These are phyloP conservation scores for Inosperma sp. DNA, from an alignment of 768 basidiomycete species.

Conservation along the genomic window DNA sequence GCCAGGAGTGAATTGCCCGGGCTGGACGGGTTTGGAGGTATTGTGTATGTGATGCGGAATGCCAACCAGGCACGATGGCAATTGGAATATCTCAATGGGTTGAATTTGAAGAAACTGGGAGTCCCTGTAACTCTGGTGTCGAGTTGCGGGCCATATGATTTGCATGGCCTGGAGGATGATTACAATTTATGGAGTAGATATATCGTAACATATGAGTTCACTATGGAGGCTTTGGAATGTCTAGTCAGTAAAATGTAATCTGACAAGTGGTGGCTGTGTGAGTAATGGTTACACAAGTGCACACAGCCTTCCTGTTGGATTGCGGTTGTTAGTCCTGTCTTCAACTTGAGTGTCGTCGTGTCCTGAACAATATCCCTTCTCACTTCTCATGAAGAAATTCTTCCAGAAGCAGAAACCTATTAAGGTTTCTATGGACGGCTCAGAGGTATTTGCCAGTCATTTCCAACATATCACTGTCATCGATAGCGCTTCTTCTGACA, in stretches of 20 bases:
- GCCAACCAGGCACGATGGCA: slow-evolving; percentile 51
- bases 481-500: not conserved
- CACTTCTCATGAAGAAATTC: slow-evolving; percentile 51
- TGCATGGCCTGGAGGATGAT: slow-evolving; percentile 28
- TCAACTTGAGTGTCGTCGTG: slow-evolving; percentile 4
- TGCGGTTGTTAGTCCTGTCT: slow-evolving; percentile 3
- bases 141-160: slow-evolving; percentile 66
- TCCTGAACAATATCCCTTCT: not conserved
- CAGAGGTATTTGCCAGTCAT: slow-evolving; percentile 24
- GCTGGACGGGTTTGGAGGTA: slow-evolving; percentile 19
- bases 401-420: slow-evolving; percentile 40
- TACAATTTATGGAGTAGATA: slow-evolving; percentile 31
- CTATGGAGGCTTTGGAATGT: slow-evolving; percentile 44
- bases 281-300: slow-evolving; percentile 5
- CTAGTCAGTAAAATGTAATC: slow-evolving; percentile 44
- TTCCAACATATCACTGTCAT: not conserved
- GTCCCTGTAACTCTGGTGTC: slow-evolving; percentile 46
- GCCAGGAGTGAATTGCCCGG: slow-evolving; percentile 8
- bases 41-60: slow-evolving; percentile 57
- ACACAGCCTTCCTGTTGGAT: slow-evolving; percentile 15
- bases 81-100: slow-evolving; percentile 29
- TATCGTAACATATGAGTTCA: slow-evolving; percentile 58
- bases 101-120: slow-evolving; percentile 28
- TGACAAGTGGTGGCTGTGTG: not conserved
- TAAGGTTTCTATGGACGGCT: slow-evolving; percentile 28